Evolutionary conservation across 768 basidiomycete species (phyloP).

Genomic region (Leccinum olivaceopallidum): DNA sequence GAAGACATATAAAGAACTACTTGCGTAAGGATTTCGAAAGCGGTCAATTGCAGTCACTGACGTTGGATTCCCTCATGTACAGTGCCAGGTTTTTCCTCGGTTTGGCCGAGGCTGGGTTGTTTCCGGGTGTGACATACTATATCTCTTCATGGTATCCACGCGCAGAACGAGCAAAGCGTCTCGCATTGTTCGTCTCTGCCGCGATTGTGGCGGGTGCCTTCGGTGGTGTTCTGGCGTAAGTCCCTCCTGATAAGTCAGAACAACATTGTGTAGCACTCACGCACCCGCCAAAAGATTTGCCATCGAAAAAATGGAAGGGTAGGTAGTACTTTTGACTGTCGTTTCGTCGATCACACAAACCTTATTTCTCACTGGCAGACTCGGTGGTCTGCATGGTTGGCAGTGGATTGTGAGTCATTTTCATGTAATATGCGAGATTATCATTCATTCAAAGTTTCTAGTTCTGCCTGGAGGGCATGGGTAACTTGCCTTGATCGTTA

Average conservation of each 20-base stretch:
- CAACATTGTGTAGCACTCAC: neutral
- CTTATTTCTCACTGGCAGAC: slow-evolving; percentile 13
- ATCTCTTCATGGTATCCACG: slow-evolving; percentile 61
- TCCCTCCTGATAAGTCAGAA: neutral
- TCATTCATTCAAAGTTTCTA: slow-evolving; percentile 12
- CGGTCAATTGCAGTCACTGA: neutral
- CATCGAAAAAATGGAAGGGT: slow-evolving; percentile 37
- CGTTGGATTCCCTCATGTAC: neutral
- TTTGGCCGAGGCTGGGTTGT: slow-evolving; percentile 45
- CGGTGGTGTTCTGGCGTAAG: slow-evolving; percentile 50
- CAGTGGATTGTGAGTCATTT: slow-evolving; percentile 37
- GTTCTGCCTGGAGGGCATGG: slow-evolving; percentile 33
- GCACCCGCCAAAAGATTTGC: slow-evolving; percentile 29
- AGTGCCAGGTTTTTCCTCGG: slow-evolving; percentile 46
- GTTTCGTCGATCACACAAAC: neutral
- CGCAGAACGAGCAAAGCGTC: slow-evolving; percentile 52
- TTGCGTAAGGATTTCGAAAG: slow-evolving; percentile 27
- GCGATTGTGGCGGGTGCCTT: slow-evolving; percentile 53
- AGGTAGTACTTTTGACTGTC: slow-evolving; percentile 20
- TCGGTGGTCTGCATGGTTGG: slow-evolving; percentile 37
- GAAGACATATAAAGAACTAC: slow-evolving; percentile 28
- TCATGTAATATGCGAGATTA: neutral
- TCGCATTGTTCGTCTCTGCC: slow-evolving; percentile 59
- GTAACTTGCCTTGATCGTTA: slow-evolving; percentile 8
- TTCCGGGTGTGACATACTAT: slow-evolving; percentile 41